Conservation (phyloP, 495 filamentous ascomycete species). For the Penicillium cinerascens region DNA sequence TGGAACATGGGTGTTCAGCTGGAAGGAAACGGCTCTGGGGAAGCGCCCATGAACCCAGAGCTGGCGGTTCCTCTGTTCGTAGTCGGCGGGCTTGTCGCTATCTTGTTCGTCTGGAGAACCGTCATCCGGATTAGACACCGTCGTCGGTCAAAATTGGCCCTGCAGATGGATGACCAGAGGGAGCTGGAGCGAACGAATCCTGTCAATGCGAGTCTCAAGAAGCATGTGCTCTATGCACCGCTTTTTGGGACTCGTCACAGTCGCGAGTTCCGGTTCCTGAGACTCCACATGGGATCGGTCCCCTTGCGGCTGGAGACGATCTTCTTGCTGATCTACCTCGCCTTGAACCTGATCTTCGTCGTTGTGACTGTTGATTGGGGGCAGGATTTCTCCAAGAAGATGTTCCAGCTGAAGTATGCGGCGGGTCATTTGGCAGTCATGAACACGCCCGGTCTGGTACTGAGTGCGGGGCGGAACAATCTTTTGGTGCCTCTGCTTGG, state of each 20-base stretch:
- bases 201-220: constrained; percentile 30
- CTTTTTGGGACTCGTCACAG: constrained; percentile 37
- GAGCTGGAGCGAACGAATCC: constrained; percentile 16
- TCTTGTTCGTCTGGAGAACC: constrained; percentile 25
- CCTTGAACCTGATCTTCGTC: constrained; percentile 37
- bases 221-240: constrained; percentile 43
- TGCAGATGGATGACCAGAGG: constrained; percentile 22
- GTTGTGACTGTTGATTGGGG: constrained; percentile 41
- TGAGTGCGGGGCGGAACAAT: constrained; percentile 45
- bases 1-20: constrained; percentile 32
- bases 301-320: constrained; percentile 36
- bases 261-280: constrained; percentile 33
- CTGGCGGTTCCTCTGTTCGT: constrained; percentile 37
- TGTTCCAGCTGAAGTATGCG: constrained; percentile 41
- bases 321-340: constrained; percentile 30
- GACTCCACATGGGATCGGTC: constrained; percentile 41
- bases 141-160: constrained; percentile 22
- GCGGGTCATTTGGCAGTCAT: constrained; percentile 41
- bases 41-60: constrained; percentile 36
- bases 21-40: constrained; percentile 23
- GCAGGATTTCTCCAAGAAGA: constrained; percentile 26
- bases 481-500: constrained; percentile 36
- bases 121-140: constrained; percentile 27
- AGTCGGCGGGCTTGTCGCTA: constrained; percentile 23
- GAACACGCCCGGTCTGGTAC: constrained; percentile 38